phyloP scores from a whole-genome alignment of 345 rosid genomes.

The Kernera saxatilis region DNA sequence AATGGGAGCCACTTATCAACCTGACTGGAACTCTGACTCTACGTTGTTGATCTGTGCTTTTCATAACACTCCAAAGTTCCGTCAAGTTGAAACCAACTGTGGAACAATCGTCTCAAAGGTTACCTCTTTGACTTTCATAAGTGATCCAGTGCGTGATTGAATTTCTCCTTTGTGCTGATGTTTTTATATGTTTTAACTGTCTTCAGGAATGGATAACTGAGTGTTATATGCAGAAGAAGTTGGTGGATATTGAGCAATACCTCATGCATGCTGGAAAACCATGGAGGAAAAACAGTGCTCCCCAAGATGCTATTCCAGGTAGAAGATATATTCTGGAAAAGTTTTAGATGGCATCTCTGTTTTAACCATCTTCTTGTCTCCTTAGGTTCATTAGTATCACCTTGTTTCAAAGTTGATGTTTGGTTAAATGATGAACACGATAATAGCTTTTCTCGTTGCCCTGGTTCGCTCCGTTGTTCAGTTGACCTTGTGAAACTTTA shows the following conservation, averaged over 20 bases:
- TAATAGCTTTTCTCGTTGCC: background rate
- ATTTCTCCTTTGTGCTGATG: background rate
- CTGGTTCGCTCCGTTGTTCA: background rate
- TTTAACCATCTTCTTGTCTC: background rate
- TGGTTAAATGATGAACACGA: background rate
- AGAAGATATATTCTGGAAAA: background rate
- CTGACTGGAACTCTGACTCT: slow-evolving; percentile 77
- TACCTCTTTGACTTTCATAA: background rate
- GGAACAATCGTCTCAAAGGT: slow-evolving; percentile 91
- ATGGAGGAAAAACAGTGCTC: slow-evolving; percentile 50
- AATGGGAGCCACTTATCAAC: slow-evolving; percentile 81
- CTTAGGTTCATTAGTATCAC: background rate
- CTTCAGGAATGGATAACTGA: slow-evolving; percentile 79
- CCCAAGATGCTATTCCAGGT: slow-evolving; percentile 40
- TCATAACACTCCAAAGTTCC: slow-evolving; percentile 83
- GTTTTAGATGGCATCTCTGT: background rate
- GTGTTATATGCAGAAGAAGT: slow-evolving; percentile 59
- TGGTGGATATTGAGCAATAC: slow-evolving; percentile 73
- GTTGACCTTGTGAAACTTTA: slow-evolving; percentile 21
- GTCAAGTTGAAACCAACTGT: slow-evolving; percentile 63
- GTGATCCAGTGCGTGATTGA: background rate
- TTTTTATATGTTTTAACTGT: background rate
- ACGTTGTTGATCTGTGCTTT: slow-evolving; percentile 84
- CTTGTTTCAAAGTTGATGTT: background rate
- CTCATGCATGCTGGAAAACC: slow-evolving; percentile 89